Percentiles rank a stretch among this genome's conserved stretches.
These are phyloP conservation scores for Aspergillus aculeatus DNA, from an alignment of 2,329 filamentous ascomycete genomes.

Conservation along the genomic window DNA sequence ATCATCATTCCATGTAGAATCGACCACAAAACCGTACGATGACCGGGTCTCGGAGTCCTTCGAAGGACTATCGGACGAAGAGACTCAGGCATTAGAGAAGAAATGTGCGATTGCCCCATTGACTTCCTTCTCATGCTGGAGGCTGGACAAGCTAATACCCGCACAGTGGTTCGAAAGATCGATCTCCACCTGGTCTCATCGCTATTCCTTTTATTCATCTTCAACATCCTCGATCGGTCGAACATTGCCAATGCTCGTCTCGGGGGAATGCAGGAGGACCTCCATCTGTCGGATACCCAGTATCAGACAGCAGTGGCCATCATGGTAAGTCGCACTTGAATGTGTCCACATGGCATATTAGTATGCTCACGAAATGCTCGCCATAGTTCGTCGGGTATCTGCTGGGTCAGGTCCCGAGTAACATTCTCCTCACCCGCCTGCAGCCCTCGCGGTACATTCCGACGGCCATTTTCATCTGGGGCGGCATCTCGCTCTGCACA, in stretches of 20 bases:
- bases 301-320: conserved; percentile 65
- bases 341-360: too few relatives aligned
- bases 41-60: not conserved
- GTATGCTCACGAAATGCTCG: too few relatives aligned
- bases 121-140: not conserved
- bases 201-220: conserved; percentile 20
- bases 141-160: not conserved
- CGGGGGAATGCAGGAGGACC: conserved; percentile 62
- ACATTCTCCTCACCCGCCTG: conserved; percentile 28
- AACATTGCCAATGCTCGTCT: conserved; percentile 68
- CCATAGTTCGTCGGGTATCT: conserved; percentile 45
- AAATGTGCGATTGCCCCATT: not conserved
- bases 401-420: conserved; percentile 48
- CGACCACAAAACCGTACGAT: not conserved
- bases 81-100: not conserved
- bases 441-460: conserved; percentile 42
- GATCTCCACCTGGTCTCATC: conserved; percentile 17
- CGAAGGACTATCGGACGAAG: conserved; percentile 6
- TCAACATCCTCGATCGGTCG: conserved; percentile 57
- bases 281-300: conserved; percentile 56
- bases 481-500: conserved; percentile 30
- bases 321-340: conserved; percentile 47
- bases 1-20: conserved; percentile 10
- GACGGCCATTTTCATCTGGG: conserved; percentile 22
- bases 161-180: conserved; percentile 19